phyloP scores from a whole-genome alignment of 2,329 filamentous ascomycete species.

The Sphaerulina vaccinii region DNA sequence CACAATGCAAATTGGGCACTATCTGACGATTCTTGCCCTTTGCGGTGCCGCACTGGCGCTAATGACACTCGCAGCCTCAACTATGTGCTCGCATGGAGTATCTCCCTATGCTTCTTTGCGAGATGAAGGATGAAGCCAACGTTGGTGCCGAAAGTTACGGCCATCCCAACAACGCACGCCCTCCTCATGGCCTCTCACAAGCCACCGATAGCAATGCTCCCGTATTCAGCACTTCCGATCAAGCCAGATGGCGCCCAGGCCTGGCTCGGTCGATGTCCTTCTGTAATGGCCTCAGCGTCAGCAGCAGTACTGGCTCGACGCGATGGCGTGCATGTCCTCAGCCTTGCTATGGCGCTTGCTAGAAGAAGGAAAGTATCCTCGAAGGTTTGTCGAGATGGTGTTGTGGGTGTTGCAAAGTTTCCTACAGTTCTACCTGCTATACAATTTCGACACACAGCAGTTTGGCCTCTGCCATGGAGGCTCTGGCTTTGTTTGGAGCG shows the following conservation, averaged over 20 bases:
- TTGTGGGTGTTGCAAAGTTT: neutral
- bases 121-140: too few species aligned
- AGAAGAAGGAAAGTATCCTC: constrained; percentile 3
- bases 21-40: too few species aligned
- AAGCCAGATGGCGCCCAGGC: neutral
- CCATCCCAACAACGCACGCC: too few species aligned
- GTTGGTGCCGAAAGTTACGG: too few species aligned
- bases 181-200: too few species aligned
- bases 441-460: neutral
- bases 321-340: neutral
- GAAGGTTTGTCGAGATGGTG: neutral
- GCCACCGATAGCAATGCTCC: too few species aligned
- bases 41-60: too few species aligned
- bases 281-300: neutral
- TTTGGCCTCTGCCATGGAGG: constrained; percentile 3
- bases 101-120: too few species aligned
- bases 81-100: too few species aligned
- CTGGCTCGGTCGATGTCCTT: neutral
- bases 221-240: too few species aligned
- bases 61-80: too few species aligned
- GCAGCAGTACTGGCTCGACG: neutral
- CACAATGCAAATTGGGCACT: too few species aligned
- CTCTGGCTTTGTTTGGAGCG: neutral
- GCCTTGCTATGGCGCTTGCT: neutral
- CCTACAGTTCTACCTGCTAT: neutral